Conservation (phyloP, 1,284 basidiomycete genomes). For the Cryptococcus maquisensis region DNA sequence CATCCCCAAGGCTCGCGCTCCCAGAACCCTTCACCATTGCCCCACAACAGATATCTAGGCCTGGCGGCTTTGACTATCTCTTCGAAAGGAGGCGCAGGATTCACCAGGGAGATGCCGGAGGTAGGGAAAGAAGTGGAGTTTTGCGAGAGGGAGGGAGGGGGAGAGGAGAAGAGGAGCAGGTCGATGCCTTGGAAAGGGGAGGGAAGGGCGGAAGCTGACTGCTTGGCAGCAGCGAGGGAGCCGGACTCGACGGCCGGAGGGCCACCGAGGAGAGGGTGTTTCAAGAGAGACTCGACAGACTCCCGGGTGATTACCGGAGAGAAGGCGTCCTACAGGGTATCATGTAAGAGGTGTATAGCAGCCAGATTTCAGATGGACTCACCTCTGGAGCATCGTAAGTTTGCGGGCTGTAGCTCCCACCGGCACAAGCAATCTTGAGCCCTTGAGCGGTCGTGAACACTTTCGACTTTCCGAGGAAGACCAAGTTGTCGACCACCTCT, state of each 20-base stretch:
- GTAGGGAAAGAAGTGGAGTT: conserved; percentile 57
- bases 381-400: conserved; percentile 50
- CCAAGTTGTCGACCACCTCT: conserved; percentile 74
- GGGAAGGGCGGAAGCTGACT: conserved; percentile 58
- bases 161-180: conserved; percentile 73
- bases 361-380: background rate
- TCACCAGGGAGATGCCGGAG: conserved; percentile 50
- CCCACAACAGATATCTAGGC: conserved; percentile 52
- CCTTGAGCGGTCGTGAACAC: conserved; percentile 77
- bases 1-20: conserved; percentile 85
- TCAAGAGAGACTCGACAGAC: conserved; percentile 60
- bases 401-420: conserved; percentile 66
- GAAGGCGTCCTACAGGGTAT: conserved; percentile 58
- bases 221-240: conserved; percentile 67
- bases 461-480: conserved; percentile 78
- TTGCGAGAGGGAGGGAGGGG: conserved; percentile 66
- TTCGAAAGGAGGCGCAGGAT: conserved; percentile 60
- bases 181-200: conserved; percentile 62
- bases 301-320: conserved; percentile 66
- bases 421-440: conserved; percentile 77
- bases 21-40: conserved; percentile 67
- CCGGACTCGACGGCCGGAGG: conserved; percentile 51
- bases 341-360: background rate
- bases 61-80: conserved; percentile 56
- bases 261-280: conserved; percentile 50